These are phyloP conservation scores for Eimeria zaria DNA, from an alignment of 169 alveolate genomes.

Conservation along the genomic window DNA sequence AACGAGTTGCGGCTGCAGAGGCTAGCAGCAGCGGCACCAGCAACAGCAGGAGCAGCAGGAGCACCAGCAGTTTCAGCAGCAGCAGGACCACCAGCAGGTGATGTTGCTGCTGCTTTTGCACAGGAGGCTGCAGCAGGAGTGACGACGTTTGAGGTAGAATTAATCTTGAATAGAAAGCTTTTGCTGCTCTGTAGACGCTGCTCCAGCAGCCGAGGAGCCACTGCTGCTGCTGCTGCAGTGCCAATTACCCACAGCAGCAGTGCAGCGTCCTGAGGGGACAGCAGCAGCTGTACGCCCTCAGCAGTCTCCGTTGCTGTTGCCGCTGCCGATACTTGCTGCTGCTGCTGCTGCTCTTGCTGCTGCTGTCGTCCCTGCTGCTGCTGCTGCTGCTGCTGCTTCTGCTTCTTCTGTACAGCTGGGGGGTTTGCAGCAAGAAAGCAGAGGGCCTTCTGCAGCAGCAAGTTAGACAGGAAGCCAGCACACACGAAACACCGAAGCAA, in stretches of 20 bases:
- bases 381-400: constrained; percentile 29
- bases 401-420: not conserved
- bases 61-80: constrained; percentile 18
- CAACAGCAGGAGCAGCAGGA: not conserved
- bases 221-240: constrained; percentile 19
- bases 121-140: not conserved
- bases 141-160: not conserved
- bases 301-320: not conserved
- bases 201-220: constrained; percentile 23
- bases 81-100: too few relatives aligned
- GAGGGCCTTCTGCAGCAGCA: constrained; percentile 3
- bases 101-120: not conserved
- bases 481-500: constrained; percentile 48
- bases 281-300: constrained; percentile 5
- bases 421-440: constrained; percentile 41
- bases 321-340: not conserved
- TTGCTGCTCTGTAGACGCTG: not conserved
- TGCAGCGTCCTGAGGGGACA: constrained; percentile 62
- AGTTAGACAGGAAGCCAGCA: not conserved
- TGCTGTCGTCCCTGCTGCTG: not conserved
- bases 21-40: not conserved
- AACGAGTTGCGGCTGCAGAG: not conserved
- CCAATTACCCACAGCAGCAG: constrained; percentile 64
- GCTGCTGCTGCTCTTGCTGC: not conserved
- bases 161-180: not conserved